A percentile compares a stretch with the other conserved stretches of the same genome.
phyloP scores from a whole-genome alignment of 2,329 filamentous ascomycete species.

The Penicillium sp. region DNA sequence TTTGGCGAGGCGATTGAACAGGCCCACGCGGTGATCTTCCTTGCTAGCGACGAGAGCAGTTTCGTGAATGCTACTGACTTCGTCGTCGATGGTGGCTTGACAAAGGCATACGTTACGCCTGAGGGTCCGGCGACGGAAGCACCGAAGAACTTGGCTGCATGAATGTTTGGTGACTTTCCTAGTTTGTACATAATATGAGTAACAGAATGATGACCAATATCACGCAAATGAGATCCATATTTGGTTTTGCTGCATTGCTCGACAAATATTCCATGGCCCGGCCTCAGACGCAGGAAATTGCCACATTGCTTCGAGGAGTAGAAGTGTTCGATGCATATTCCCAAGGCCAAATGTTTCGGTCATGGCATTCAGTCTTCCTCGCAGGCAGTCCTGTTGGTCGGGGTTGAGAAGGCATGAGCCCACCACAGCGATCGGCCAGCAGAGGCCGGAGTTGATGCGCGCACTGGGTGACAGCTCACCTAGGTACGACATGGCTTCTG shows the following conservation, averaged over 20 bases:
- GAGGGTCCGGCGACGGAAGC: slow-evolving; percentile 55
- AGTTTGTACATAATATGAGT: slow-evolving; percentile 12
- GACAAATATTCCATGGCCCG: slow-evolving; percentile 47
- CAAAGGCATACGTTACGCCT: slow-evolving; percentile 74
- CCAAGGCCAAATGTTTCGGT: slow-evolving; percentile 42
- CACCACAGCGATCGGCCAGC: slow-evolving; percentile 34
- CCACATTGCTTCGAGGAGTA: slow-evolving; percentile 47
- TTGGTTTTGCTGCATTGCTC: slow-evolving; percentile 47
- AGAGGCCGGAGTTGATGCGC: slow-evolving; percentile 37
- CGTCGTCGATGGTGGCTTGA: slow-evolving; percentile 93
- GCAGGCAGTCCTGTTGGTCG: slow-evolving; percentile 28
- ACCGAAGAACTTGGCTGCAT: slow-evolving; percentile 48
- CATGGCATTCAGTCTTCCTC: slow-evolving; percentile 29
- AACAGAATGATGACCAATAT: slow-evolving; percentile 9
- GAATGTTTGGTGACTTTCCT: slow-evolving; percentile 6
- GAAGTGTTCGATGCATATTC: slow-evolving; percentile 47
- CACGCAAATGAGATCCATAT: slow-evolving; percentile 53
- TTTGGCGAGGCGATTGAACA: slow-evolving; percentile 92
- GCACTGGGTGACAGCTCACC: slow-evolving; percentile 24
- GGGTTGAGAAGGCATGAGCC: slow-evolving; percentile 26
- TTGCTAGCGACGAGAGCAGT: slow-evolving; percentile 82
- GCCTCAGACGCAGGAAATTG: slow-evolving; percentile 30
- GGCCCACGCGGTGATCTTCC: slow-evolving; percentile 81
- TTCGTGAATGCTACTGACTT: slow-evolving; percentile 91
- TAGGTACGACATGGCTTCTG: slow-evolving; percentile 29